phyloP scores from a whole-genome alignment of 2,329 filamentous ascomycete genomes.

The Neonectria sp. region DNA sequence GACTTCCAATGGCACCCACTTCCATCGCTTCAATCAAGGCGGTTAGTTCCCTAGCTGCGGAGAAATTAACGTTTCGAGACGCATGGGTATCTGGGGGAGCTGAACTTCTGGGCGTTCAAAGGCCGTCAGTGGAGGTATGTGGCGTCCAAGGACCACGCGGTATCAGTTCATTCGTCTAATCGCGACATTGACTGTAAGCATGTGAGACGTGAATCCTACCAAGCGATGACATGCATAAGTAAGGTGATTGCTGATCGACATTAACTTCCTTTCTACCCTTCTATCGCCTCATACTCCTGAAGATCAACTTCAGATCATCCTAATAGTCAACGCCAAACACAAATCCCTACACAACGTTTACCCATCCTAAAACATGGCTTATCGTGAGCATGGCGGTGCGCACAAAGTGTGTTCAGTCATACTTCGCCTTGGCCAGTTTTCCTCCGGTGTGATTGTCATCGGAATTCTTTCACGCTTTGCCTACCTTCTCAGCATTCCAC shows the following conservation, averaged over 20 bases:
- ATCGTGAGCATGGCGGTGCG: background rate
- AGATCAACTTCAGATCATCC: background rate
- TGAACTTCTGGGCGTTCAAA: too few relatives aligned
- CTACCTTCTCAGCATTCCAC: background rate
- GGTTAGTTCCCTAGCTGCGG: background rate
- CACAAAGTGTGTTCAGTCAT: background rate
- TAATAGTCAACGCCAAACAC: background rate
- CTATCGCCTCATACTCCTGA: background rate
- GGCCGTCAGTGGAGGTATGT: background rate
- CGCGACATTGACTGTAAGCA: background rate
- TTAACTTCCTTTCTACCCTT: too few relatives aligned
- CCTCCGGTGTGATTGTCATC: background rate
- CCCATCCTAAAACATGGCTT: background rate
- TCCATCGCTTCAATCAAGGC: background rate
- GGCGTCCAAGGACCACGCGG: background rate
- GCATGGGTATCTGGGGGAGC: background rate
- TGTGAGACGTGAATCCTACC: background rate
- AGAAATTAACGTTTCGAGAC: background rate
- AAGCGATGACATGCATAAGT: background rate
- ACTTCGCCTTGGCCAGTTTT: background rate
- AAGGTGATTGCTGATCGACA: background rate
- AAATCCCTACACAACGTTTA: background rate
- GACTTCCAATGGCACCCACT: background rate
- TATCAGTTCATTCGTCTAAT: background rate
- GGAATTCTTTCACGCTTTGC: background rate